Evolutionary conservation across 2,329 filamentous ascomycete genomes (phyloP).

Genomic region (Aspergillus thermomutatus): DNA sequence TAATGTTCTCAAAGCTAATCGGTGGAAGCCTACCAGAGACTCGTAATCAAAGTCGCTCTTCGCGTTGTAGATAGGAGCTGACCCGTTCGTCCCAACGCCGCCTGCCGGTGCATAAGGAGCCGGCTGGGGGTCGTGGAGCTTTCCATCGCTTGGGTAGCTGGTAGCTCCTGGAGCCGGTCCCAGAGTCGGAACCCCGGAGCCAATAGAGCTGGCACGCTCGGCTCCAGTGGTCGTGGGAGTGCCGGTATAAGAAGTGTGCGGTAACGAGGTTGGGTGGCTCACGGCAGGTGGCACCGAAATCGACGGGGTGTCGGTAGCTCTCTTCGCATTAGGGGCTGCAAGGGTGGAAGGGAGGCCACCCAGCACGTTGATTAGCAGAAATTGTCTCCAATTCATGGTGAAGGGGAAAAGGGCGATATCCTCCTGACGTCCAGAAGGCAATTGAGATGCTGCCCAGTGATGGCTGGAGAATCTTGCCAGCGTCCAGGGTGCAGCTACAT

Average conservation of each 20-base stretch:
- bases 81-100: conserved; percentile 75
- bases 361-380: conserved; percentile 15
- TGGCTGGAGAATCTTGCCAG: not conserved
- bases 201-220: conserved; percentile 49
- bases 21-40: conserved; percentile 51
- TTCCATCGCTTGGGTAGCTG: conserved; percentile 68
- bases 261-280: conserved; percentile 52
- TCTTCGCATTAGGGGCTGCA: conserved; percentile 14
- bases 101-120: conserved; percentile 70
- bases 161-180: conserved; percentile 61
- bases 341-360: conserved; percentile 13
- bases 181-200: conserved; percentile 55
- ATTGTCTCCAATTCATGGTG: conserved; percentile 12
- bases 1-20: not conserved
- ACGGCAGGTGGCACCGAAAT: conserved; percentile 39
- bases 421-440: not conserved
- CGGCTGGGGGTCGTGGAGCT: conserved; percentile 64
- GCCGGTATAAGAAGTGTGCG: conserved; percentile 67
- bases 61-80: conserved; percentile 69
- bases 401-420: not conserved
- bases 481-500: not conserved
- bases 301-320: not conserved
- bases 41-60: conserved; percentile 82
- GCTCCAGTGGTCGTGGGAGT: conserved; percentile 68
- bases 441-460: not conserved